phyloP scores from a whole-genome alignment of 1,284 basidiomycete species.

The Trichosporon sp. region DNA sequence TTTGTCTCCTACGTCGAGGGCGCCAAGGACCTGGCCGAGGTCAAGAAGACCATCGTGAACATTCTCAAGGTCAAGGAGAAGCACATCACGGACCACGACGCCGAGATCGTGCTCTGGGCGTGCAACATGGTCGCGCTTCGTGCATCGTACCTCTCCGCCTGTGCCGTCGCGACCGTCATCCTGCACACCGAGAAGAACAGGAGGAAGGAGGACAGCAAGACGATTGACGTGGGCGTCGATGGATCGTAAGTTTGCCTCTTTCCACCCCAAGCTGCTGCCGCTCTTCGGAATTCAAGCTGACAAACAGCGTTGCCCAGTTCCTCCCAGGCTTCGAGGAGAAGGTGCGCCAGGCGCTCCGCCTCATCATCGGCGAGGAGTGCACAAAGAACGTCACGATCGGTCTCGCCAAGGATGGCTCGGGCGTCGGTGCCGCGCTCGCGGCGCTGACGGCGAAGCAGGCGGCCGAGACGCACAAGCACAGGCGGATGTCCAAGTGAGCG shows the following conservation, averaged over 20 bases:
- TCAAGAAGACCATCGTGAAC: conserved; percentile 64
- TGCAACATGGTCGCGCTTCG: conserved; percentile 76
- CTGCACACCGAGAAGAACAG: conserved; percentile 72
- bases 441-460: conserved; percentile 58
- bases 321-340: conserved; percentile 81
- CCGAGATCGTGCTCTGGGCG: conserved; percentile 80
- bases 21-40: conserved; percentile 51
- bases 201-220: conserved; percentile 58
- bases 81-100: conserved; percentile 56
- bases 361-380: conserved; percentile 74
- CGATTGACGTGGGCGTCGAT: conserved; percentile 80
- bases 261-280: background rate
- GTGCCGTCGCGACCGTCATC: conserved; percentile 82
- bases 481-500: background rate
- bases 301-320: conserved; percentile 76
- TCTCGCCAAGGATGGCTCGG: conserved; percentile 94
- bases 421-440: conserved; percentile 69
- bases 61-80: conserved; percentile 64
- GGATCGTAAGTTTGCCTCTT: conserved; percentile 65
- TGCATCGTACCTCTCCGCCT: conserved; percentile 79
- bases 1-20: conserved; percentile 84
- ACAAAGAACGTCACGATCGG: conserved; percentile 81
- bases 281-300: background rate
- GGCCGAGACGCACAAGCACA: conserved; percentile 30
- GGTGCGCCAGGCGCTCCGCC: conserved; percentile 72